A percentile compares a stretch with the other conserved stretches of the same genome.
Evolutionary conservation across 2,329 filamentous ascomycete genomes (phyloP).

Genomic region (Camillea tinctor): DNA sequence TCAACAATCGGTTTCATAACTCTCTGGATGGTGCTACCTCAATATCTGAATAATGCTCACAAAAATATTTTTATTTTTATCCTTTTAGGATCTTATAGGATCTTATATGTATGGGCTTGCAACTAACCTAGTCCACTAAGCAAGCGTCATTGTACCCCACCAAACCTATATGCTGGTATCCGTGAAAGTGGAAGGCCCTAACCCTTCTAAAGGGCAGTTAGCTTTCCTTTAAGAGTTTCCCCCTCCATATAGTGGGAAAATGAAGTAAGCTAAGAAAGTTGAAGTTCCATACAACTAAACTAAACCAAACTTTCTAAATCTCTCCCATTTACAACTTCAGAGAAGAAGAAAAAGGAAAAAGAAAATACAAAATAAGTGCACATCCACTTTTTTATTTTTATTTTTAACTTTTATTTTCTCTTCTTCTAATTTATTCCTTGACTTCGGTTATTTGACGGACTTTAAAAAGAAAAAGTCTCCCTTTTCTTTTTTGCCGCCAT

Average conservation of each 20-base stretch:
- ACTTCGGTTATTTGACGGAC: no score
- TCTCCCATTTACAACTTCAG: no score
- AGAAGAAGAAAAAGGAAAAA: no score
- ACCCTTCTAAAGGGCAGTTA: constrained; percentile 10
- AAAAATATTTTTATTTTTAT: neutral
- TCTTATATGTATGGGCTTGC: no score
- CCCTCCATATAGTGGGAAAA: neutral
- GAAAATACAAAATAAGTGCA: no score
- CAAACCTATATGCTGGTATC: neutral
- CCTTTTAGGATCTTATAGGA: no score
- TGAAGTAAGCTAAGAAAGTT: no score
- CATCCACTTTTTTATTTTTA: no score
- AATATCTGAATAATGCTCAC: neutral
- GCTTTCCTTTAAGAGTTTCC: neutral
- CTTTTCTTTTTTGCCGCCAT: neutral
- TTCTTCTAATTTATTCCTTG: no score
- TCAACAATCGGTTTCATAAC: neutral
- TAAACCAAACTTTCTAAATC: neutral
- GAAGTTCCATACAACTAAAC: no score
- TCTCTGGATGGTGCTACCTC: neutral
- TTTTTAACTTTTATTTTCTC: no score
- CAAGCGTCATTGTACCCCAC: constrained; percentile 8
- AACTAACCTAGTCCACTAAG: neutral
- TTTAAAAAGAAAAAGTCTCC: no score
- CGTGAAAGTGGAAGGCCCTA: constrained; percentile 17